phyloP scores from a whole-genome alignment of 176 grass and related monocot genomes.

The Triticum urartu region DNA sequence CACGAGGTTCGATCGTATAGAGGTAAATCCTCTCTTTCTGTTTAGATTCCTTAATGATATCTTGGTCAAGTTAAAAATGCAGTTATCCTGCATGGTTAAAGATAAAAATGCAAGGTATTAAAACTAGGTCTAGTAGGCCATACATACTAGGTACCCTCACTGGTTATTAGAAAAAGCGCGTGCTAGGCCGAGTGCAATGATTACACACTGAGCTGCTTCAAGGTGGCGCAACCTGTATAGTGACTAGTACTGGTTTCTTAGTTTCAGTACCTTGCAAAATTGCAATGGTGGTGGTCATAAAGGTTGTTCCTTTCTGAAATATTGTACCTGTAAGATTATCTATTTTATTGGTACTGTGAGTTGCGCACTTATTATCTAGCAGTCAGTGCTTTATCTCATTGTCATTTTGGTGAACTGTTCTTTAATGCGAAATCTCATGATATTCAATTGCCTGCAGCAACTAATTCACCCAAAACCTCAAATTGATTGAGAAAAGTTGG shows the following conservation, averaged over 20 bases:
- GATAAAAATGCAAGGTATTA: neutral
- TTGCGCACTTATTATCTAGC: neutral
- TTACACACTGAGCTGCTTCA: neutral
- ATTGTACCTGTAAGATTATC: neutral
- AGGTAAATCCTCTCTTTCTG: conserved; percentile 53
- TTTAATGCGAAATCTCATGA: neutral
- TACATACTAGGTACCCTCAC: neutral
- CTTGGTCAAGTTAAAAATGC: neutral
- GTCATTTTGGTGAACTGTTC: neutral
- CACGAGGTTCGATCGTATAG: conserved; percentile 91
- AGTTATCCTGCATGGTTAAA: neutral
- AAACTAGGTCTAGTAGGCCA: neutral
- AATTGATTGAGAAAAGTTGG: neutral
- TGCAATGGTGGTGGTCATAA: neutral
- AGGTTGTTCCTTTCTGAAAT: neutral
- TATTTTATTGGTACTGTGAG: neutral
- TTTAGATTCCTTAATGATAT: conserved; percentile 10
- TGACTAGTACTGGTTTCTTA: neutral
- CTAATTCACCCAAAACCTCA: neutral
- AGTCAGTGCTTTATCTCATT: conserved; percentile 8
- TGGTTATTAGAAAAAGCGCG: neutral
- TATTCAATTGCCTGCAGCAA: neutral
- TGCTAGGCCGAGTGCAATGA: neutral
- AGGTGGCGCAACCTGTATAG: neutral
- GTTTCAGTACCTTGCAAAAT: neutral